Evolutionary conservation across 2,329 filamentous ascomycete species (phyloP).

Genomic region (Anthostomella pinea): DNA sequence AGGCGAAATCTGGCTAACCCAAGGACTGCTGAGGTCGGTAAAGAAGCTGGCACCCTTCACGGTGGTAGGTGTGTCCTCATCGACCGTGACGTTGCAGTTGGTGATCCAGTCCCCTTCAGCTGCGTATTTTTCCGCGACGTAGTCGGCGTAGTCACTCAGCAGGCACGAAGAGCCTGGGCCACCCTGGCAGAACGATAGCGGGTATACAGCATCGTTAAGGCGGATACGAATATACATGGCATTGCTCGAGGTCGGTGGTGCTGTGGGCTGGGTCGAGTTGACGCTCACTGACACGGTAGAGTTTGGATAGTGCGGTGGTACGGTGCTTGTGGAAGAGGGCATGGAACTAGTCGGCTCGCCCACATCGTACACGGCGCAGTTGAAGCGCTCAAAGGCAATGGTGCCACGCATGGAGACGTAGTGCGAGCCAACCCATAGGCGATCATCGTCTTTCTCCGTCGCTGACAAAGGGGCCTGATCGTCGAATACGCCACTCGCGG

Average conservation of each 20-base stretch:
- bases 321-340: slow-evolving; percentile 8
- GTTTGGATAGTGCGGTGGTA: too few species aligned
- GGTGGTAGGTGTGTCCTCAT: slow-evolving; percentile 35
- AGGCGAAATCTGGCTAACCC: slow-evolving; percentile 28
- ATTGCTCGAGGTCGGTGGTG: too few species aligned
- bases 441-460: slow-evolving; percentile 42
- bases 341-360: slow-evolving; percentile 2
- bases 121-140: slow-evolving; percentile 44
- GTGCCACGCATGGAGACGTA: slow-evolving; percentile 64
- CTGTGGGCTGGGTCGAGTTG: too few species aligned
- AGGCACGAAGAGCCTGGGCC: slow-evolving; percentile 55
- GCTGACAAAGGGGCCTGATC: slow-evolving; percentile 47
- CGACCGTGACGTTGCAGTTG: slow-evolving; percentile 45
- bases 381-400: slow-evolving; percentile 61
- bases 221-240: slow-evolving; percentile 53
- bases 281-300: too few species aligned
- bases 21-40: slow-evolving; percentile 41
- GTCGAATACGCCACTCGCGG: slow-evolving; percentile 61
- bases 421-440: slow-evolving; percentile 53
- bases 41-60: slow-evolving; percentile 49
- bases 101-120: slow-evolving; percentile 48
- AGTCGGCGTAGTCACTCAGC: slow-evolving; percentile 42
- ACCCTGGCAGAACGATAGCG: slow-evolving; percentile 50
- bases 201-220: slow-evolving; percentile 63
- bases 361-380: slow-evolving; percentile 37